A percentile compares a stretch with the other conserved stretches of the same genome.
These are phyloP conservation scores for Yamadazyma siamensis DNA, from an alignment of 1,139 yeast genomes.

Conservation along the genomic window DNA sequence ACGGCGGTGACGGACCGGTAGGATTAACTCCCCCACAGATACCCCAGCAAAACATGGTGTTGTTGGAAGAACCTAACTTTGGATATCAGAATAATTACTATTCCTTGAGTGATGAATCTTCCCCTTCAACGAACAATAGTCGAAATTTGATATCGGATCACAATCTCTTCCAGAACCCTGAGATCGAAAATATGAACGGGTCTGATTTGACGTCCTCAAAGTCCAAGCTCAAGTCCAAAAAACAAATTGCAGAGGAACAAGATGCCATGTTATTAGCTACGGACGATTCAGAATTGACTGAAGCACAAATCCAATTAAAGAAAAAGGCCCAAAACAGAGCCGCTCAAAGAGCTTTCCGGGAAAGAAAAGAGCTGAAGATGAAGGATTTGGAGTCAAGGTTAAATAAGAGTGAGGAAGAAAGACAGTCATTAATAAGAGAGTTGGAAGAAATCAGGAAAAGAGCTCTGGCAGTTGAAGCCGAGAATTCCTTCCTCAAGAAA, in stretches of 20 bases:
- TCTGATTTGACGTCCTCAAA: neutral
- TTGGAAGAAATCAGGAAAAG: slow-evolving; percentile 52
- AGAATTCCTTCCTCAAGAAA: slow-evolving; percentile 46
- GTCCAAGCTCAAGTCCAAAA: slow-evolving; percentile 15
- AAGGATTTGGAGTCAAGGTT: slow-evolving; percentile 66
- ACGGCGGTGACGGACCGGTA: no score
- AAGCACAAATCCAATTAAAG: slow-evolving; percentile 50
- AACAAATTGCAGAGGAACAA: slow-evolving; percentile 31
- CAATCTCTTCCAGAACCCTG: no score
- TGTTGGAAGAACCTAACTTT: no score
- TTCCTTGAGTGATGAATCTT: slow-evolving; percentile 15
- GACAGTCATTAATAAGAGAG: slow-evolving; percentile 48
- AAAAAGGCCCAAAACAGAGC: slow-evolving; percentile 84
- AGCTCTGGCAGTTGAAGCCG: slow-evolving; percentile 53
- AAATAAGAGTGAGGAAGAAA: slow-evolving; percentile 57
- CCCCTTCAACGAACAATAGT: slow-evolving; percentile 14
- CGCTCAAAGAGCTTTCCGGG: slow-evolving; percentile 87
- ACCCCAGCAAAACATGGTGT: no score
- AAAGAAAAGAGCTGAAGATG: slow-evolving; percentile 72
- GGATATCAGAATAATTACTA: no score
- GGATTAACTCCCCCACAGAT: no score
- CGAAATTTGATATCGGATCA: no score
- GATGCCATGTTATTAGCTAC: slow-evolving; percentile 37
- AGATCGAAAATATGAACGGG: no score
- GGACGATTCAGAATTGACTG: slow-evolving; percentile 42